Conservation (phyloP, 2,329 filamentous ascomycete species). For the Ceratocystis cubensis region DNA sequence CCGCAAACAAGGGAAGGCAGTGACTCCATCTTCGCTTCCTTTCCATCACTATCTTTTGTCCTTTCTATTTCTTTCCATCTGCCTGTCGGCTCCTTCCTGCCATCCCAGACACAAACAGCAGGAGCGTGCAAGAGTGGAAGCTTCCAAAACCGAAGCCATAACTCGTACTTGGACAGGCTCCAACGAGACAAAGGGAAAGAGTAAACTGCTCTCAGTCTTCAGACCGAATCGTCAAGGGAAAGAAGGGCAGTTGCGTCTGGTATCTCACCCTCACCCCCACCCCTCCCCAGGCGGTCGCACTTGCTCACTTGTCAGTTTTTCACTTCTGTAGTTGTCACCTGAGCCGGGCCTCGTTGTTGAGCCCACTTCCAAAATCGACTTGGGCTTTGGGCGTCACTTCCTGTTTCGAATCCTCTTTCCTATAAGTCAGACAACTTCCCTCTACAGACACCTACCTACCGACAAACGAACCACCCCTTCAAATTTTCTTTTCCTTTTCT, state of each 20-base stretch:
- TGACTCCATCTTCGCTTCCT: background rate
- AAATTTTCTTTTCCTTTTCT: background rate
- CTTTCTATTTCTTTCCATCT: background rate
- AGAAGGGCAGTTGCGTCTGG: background rate
- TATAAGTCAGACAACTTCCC: constrained; percentile 7
- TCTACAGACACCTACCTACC: background rate
- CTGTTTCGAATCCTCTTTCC: constrained; percentile 5
- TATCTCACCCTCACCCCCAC: background rate
- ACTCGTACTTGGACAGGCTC: background rate
- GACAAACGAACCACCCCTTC: background rate
- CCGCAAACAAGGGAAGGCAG: background rate
- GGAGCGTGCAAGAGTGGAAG: background rate
- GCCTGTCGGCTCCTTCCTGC: background rate
- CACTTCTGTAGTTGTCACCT: background rate
- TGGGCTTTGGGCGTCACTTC: constrained; percentile 4
- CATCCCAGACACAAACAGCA: background rate
- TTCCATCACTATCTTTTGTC: background rate
- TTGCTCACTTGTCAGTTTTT: constrained; percentile 1
- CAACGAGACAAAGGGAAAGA: background rate
- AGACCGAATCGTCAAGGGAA: background rate
- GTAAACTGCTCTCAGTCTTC: background rate
- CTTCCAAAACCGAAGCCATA: background rate
- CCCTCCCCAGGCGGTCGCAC: background rate
- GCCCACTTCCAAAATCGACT: background rate
- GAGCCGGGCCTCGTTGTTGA: background rate